These are phyloP conservation scores for Eucalyptus dawsonii DNA, from an alignment of 345 rosid species.

Conservation along the genomic window DNA sequence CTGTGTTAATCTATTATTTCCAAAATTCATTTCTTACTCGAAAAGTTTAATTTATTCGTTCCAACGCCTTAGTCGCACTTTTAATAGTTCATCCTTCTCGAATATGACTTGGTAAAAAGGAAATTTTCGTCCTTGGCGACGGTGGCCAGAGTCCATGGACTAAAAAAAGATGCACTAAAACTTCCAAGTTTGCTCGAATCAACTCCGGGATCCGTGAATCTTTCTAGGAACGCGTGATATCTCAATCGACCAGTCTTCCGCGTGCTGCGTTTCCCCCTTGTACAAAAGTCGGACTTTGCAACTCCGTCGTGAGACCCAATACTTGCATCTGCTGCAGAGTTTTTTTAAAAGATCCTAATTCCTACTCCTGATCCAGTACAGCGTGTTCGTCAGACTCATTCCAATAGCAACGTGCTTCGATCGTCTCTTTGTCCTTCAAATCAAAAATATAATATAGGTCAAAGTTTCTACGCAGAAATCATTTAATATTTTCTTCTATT, in stretches of 20 bases:
- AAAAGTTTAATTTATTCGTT: rapidly evolving
- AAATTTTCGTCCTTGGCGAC: rapidly evolving
- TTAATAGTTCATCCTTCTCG: background rate
- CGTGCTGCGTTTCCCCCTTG: background rate
- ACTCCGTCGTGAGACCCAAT: background rate
- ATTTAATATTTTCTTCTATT: background rate
- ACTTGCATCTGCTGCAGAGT: background rate
- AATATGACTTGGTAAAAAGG: too few relatives aligned
- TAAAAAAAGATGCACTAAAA: too few relatives aligned
- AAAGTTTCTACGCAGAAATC: background rate
- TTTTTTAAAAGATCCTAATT: too few relatives aligned
- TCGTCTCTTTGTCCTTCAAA: background rate
- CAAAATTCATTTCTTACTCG: background rate
- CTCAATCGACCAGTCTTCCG: background rate
- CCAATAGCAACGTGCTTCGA: background rate
- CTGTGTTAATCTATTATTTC: rapidly evolving
- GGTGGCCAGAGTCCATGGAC: too few relatives aligned
- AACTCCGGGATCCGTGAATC: background rate
- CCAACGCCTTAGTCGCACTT: background rate
- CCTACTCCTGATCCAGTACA: background rate
- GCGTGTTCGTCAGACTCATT: background rate
- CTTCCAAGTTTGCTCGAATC: background rate
- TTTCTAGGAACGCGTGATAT: background rate
- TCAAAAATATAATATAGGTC: rapidly evolving
- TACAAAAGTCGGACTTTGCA: background rate